Base-by-base conservation (phyloP, 2,329 filamentous ascomycete genomes). In the Aspergillus amoenus region DNA sequence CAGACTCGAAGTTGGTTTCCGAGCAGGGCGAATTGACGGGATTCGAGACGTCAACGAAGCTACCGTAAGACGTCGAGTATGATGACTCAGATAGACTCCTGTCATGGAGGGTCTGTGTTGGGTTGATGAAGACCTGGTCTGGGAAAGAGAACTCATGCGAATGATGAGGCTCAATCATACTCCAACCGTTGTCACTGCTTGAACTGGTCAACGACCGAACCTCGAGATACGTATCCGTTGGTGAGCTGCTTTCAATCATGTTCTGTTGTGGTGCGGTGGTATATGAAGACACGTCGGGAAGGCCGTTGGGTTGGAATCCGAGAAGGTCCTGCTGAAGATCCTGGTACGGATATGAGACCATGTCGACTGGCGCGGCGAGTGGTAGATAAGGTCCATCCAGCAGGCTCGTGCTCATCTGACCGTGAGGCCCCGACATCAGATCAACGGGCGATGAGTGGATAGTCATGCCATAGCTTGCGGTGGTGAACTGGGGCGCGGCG, bases 81-180 rank as follows among this genome's bases (percentile, higher is more conserved):
- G 90, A 94, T 2, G 91, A 94, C 68, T 95, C 91, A 4, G 93
- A 96, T 67, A 89, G 87, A 54, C 88, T 93, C 65, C 93, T 86
- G 68, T 96, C 83, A 77, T 97, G 93, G 51, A 97, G 80, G 1
- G 92, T 95, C 77, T 96, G 90, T 61, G 88, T 86, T 2, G 93
- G 93, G 76, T 97, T 96, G 81, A 96, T 95, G 69, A 96, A 93
- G 64, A 90, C 87, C 57, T 77, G 78, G 41, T 87, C 80, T 45
- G 83, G 80, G 65, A 82, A 82, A 49, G 84, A 85, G 34, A 84
- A 82, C 64, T 93, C 89, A 64, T 89, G 86, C 39, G 87, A 88
- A 60, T 85, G 87, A 58, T 87, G 87, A 70, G 86, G 84, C 63
- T 94, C 90, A 56, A 97, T 87, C 64, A 89, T 84, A 50, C 85